Evolutionary conservation across 2,329 filamentous ascomycete genomes (phyloP), one percentile per base, ranked within the genome.

Genomic region (Phialophora expanda): DNA sequence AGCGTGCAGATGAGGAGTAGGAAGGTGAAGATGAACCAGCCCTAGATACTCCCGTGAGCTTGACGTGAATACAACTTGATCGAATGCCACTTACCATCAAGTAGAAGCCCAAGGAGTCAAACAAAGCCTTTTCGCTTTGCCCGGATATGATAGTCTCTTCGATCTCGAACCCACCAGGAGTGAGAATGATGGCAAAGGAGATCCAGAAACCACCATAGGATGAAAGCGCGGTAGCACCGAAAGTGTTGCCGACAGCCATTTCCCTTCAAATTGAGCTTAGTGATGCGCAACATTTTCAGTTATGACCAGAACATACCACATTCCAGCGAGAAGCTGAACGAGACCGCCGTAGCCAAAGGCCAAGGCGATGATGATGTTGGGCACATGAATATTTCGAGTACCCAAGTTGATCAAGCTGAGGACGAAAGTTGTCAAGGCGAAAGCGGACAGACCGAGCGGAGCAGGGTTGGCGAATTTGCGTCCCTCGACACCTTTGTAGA

Each of bases 191-290:
- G 68, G 82, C 90, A 73, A 91, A 90, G 12, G 83, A 82, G 74
- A 94, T 86, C 91, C 91, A 94, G 84, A 94, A 94, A 69, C 90
- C 90, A 72, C 91, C 91, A 75, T 91, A 94, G 0, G 90, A 93
- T 9, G 90, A 91, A 64, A 94, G 81, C 22, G 91, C 90, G 26
- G 90, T 93, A 60, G 90, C 91, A 83, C 90, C 90, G 71, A 94
- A 93, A 11, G 91, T 94, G 83, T 94, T 94, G 64, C 90, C 91
- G n/a, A 91, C 84, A 41, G 90, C 90, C 86, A 94, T 91, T 81
- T 94, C 91, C 90, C 90, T 92, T 69, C 61, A 20, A 34, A 48
- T 55, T 17, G 22, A 4, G 12, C 12, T 46, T 11, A 48, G 30
- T 6, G 38, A 38, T 8, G 17, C 9, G 28, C 65, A 32, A 67